phyloP scores from a whole-genome alignment of 2,329 filamentous ascomycete genomes.

The Ophioceras dolichostomum region DNA sequence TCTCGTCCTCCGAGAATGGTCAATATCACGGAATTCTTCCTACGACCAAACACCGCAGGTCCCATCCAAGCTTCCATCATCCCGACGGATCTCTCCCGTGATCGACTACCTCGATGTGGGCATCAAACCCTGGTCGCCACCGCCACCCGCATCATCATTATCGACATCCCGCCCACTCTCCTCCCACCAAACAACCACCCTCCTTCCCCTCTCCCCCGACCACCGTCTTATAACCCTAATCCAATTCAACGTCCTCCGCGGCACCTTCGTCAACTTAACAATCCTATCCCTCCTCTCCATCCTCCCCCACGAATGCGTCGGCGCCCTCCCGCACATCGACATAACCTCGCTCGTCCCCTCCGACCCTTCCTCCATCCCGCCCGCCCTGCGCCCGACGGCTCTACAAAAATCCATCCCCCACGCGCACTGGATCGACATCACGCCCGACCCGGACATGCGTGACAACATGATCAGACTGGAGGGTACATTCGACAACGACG shows the following conservation, averaged over 20 bases:
- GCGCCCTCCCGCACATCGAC: background rate
- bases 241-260: constrained; percentile 10
- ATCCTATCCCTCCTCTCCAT: constrained; percentile 2
- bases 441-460: constrained; percentile 14
- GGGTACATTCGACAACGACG: constrained; percentile 13
- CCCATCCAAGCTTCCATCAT: too few species aligned
- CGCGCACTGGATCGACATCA: constrained; percentile 15
- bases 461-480: constrained; percentile 15
- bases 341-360: background rate
- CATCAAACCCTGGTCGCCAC: too few species aligned
- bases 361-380: background rate
- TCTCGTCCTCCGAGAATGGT: too few species aligned
- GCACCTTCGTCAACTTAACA: constrained; percentile 6
- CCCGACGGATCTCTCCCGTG: too few species aligned
- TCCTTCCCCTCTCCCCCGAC: background rate
- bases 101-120: too few species aligned
- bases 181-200: too few species aligned
- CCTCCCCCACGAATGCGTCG: background rate
- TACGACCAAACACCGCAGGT: too few species aligned
- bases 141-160: too few species aligned
- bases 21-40: too few species aligned
- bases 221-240: constrained; percentile 9
- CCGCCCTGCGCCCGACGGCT: constrained; percentile 14
- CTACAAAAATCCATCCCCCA: constrained; percentile 13
- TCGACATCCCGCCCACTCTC: too few species aligned